Conservation (phyloP, 2,329 filamentous ascomycete species). For the Alternaria longipes region DNA sequence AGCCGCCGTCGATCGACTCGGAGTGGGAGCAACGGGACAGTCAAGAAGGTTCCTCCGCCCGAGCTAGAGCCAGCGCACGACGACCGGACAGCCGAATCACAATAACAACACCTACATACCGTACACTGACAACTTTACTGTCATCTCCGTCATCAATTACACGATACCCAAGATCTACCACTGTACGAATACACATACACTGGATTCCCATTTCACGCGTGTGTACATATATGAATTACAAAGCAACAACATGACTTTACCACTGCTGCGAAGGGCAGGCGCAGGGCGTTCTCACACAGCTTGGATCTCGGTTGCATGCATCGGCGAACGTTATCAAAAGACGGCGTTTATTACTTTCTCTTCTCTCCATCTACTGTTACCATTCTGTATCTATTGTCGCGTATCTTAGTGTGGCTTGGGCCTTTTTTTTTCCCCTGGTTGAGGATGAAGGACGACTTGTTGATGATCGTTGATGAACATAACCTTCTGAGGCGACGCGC, state of each 20-base stretch:
- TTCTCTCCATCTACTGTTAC: not conserved
- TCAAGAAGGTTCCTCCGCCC: slow-evolving; percentile 57
- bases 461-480: slow-evolving; percentile 4
- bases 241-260: slow-evolving; percentile 14
- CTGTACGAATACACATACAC: slow-evolving; percentile 32
- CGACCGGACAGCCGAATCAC: slow-evolving; percentile 11
- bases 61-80: slow-evolving; percentile 25
- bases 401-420: not conserved
- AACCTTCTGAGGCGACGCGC: not conserved
- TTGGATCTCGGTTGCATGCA: slow-evolving; percentile 21
- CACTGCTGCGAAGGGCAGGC: slow-evolving; percentile 9
- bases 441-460: slow-evolving; percentile 2
- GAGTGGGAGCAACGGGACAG: slow-evolving; percentile 61
- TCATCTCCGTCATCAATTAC: slow-evolving; percentile 22
- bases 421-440: not conserved
- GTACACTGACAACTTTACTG: slow-evolving; percentile 22
- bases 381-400: slow-evolving; percentile 8
- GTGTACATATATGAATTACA: slow-evolving; percentile 28
- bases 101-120: slow-evolving; percentile 16
- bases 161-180: slow-evolving; percentile 23
- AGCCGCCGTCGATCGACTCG: slow-evolving; percentile 53
- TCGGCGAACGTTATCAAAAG: slow-evolving; percentile 20
- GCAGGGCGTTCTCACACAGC: slow-evolving; percentile 21
- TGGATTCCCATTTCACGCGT: slow-evolving; percentile 19
- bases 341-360: slow-evolving; percentile 15